A percentile compares a stretch with the other conserved stretches of the same genome.
Conservation (phyloP, 2,329 filamentous ascomycete species). For the Torrubiellomyces zombiae region DNA sequence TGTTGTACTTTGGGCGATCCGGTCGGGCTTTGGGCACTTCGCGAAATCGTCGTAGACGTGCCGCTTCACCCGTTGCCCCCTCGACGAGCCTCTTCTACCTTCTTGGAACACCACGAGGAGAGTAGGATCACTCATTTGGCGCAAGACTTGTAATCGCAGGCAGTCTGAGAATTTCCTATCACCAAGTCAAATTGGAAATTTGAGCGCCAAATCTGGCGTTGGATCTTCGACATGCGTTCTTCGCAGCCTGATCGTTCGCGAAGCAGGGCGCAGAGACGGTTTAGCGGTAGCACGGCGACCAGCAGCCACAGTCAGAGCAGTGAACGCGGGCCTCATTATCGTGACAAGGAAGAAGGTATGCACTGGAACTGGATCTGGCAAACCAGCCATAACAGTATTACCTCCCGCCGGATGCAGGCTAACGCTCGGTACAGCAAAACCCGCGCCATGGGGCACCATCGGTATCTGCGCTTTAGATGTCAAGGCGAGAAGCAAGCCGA, state of each 20-base stretch:
- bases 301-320: conserved; percentile 69
- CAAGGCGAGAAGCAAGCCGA: conserved; percentile 93
- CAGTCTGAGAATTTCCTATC: no score
- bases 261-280: conserved; percentile 54
- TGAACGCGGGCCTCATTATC: conserved; percentile 39
- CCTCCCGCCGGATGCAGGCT: not conserved
- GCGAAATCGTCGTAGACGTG: no score
- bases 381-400: not conserved
- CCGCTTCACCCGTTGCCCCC: no score
- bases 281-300: conserved; percentile 67
- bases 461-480: conserved; percentile 91
- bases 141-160: no score
- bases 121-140: no score
- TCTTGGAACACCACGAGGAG: no score
- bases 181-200: no score
- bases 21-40: no score
- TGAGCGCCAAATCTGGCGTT: no score
- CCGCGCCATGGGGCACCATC: conserved; percentile 50
- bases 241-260: conserved; percentile 41
- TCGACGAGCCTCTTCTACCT: no score
- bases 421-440: conserved; percentile 24
- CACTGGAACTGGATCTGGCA: conserved; percentile 4
- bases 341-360: conserved; percentile 40
- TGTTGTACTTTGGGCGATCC: no score
- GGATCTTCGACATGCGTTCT: no score